A percentile compares a stretch with the other conserved stretches of the same genome.
phyloP scores from a whole-genome alignment of 805 yeast species.

The Komagataella kurtzmanii region DNA sequence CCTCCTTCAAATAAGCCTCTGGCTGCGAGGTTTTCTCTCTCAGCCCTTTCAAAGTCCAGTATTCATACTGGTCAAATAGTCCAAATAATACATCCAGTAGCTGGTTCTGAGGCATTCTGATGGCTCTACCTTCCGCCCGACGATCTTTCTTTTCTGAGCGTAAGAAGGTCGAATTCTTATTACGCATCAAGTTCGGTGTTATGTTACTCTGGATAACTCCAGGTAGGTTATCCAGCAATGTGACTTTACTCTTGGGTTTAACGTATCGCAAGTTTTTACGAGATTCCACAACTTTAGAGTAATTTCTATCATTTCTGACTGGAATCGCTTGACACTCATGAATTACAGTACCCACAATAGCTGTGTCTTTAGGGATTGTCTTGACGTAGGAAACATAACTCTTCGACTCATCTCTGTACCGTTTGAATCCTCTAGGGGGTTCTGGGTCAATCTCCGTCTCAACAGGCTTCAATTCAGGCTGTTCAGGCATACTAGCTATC shows the following conservation, averaged over 20 bases:
- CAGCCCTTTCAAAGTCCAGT: constrained; percentile 91
- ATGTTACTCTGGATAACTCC: constrained; percentile 83
- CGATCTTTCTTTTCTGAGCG: constrained; percentile 32
- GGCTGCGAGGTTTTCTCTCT: constrained; percentile 94
- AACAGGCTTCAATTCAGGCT: constrained; percentile 29
- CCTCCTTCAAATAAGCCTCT: constrained; percentile 82
- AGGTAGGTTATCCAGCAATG: constrained; percentile 64
- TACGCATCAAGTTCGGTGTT: constrained; percentile 65
- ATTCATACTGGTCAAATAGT: constrained; percentile 87
- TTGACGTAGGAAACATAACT: constrained; percentile 63
- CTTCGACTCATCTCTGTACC: constrained; percentile 4
- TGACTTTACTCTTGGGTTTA: constrained; percentile 48
- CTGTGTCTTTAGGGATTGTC: constrained; percentile 81
- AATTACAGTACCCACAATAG: constrained; percentile 72
- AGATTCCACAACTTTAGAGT: constrained; percentile 41
- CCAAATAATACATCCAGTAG: constrained; percentile 78
- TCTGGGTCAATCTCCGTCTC: constrained; percentile 14
- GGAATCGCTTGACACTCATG: constrained; percentile 91
- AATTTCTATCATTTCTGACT: constrained; percentile 59
- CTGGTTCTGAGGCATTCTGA: constrained; percentile 88
- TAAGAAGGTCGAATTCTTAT: constrained; percentile 59
- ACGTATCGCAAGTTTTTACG: constrained; percentile 40
- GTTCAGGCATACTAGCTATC: constrained; percentile 37
- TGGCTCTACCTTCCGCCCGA: constrained; percentile 67
- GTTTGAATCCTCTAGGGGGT: background rate